Base-by-base conservation (phyloP, 805 yeast species). In the Schwanniomyces sp. region DNA sequence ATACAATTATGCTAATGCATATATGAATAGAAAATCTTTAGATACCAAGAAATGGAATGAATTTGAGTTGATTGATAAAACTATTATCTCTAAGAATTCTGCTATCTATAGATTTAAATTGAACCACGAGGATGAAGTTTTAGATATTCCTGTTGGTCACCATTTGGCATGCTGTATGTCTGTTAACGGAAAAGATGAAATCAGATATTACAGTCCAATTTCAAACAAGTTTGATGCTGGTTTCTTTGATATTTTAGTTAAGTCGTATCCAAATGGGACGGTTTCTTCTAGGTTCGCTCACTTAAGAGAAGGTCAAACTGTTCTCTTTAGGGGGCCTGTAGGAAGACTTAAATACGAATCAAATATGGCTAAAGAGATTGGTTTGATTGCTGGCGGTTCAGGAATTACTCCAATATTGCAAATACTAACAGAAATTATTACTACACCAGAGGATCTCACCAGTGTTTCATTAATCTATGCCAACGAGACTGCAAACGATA, bases 371-470 rank as follows among this genome's bases (percentile, higher is more conserved):
- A 78, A 78, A 51, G 80, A 82, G 50, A 74, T 88, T 48, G 82
- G 84, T 16, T 75, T 88, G 70, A 74, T 88, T 55, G 92, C 91
- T 7, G 96, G 94, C 55, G 96, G 96, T 16, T 82, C 92, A 0
- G 96, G 97, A 44, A 85, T 91, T 52, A 89, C 97, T 7, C 97
- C 97, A 34, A 84, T 89, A 69, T 76, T 87, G 59, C 96, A 91
- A 68, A 86, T 91, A 12, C 73, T 88, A 44, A 83, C 87, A 50
- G 79, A 79, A 49, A 75, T 86, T 43, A 80, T 86, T 51, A 86
- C 91, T 14, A 81, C 84, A 25, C 84, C 89, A 3, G 82, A 76
- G 48, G 91, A 86, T 63, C 32, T 62, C 28, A 85, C 92, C 32
- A 75, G 76, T 44, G 74, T 88, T 46, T 74, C 81, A 2, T 67